Conservation (phyloP, 805 yeast genomes). For the Kuraishia hungarica region DNA sequence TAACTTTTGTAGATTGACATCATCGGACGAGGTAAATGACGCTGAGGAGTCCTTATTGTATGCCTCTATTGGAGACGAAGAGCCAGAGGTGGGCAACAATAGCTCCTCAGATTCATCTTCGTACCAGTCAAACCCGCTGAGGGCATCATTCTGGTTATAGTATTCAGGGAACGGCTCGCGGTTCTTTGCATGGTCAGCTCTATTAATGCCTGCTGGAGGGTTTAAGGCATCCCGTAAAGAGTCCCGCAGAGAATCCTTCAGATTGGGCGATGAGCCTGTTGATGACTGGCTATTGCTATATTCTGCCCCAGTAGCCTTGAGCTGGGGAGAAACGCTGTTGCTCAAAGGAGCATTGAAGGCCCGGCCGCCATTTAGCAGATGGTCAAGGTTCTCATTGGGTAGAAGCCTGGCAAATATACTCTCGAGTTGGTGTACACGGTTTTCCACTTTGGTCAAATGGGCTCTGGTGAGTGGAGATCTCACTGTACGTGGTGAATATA, state of each 20-base stretch:
- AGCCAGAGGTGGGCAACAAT: constrained; percentile 6
- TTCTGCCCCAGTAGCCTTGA: not conserved
- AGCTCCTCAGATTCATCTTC: constrained; percentile 28
- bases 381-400: constrained; percentile 39
- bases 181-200: not conserved
- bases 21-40: constrained; percentile 10
- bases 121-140: constrained; percentile 53
- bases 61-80: not conserved
- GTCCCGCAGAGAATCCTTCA: not conserved
- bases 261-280: not conserved
- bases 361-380: constrained; percentile 8
- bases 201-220: not conserved
- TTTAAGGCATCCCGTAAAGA: not conserved
- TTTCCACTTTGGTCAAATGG: constrained; percentile 70
- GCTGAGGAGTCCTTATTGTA: constrained; percentile 8
- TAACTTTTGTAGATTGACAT: not conserved
- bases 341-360: not conserved
- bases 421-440: constrained; percentile 39
- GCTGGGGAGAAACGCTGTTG: not conserved
- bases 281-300: not conserved
- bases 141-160: constrained; percentile 13
- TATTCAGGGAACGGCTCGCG: constrained; percentile 19
- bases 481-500: constrained; percentile 69
- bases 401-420: constrained; percentile 29
- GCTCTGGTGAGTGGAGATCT: constrained; percentile 79